phyloP scores from a whole-genome alignment of 768 basidiomycete genomes.

The Termitomyces sp. region DNA sequence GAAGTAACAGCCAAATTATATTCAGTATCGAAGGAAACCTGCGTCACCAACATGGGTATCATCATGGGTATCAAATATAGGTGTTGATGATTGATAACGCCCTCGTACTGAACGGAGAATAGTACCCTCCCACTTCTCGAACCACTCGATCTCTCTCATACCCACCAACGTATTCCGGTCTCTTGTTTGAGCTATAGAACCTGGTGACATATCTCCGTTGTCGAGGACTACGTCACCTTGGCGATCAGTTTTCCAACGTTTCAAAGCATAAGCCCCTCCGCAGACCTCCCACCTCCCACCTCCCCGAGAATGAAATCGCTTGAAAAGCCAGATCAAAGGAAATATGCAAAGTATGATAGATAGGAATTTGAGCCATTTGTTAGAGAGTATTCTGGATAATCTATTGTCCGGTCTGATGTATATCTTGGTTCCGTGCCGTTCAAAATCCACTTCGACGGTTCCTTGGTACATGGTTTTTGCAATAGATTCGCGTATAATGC shows the following conservation, averaged over 20 bases:
- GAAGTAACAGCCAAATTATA: slow-evolving; percentile 3
- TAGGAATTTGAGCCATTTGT: slow-evolving; percentile 66
- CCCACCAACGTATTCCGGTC: slow-evolving; percentile 35
- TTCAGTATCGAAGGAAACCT: slow-evolving; percentile 26
- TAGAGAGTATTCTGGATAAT: slow-evolving; percentile 64
- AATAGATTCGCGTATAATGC: slow-evolving; percentile 37
- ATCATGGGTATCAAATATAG: slow-evolving; percentile 18
- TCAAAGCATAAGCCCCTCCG: slow-evolving; percentile 73
- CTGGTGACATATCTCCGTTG: slow-evolving; percentile 2
- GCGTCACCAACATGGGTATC: slow-evolving; percentile 2
- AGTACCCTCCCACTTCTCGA: slow-evolving; percentile 66
- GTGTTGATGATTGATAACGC: slow-evolving; percentile 36
- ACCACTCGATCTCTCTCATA: slow-evolving; percentile 73
- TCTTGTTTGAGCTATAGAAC: slow-evolving; percentile 17
- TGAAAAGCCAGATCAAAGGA: slow-evolving; percentile 79
- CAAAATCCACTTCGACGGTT: slow-evolving; percentile 44
- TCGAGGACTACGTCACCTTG: neutral
- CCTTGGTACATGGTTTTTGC: slow-evolving; percentile 40
- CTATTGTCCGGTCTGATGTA: slow-evolving; percentile 63
- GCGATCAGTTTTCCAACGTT: slow-evolving; percentile 33
- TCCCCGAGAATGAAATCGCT: slow-evolving; percentile 58
- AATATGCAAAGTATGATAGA: slow-evolving; percentile 67
- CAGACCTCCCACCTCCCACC: slow-evolving; percentile 76
- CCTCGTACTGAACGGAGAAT: slow-evolving; percentile 56
- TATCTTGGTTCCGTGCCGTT: slow-evolving; percentile 40